Evolutionary conservation across 2,329 filamentous ascomycete genomes (phyloP).

Genomic region (Blumeria graminis): DNA sequence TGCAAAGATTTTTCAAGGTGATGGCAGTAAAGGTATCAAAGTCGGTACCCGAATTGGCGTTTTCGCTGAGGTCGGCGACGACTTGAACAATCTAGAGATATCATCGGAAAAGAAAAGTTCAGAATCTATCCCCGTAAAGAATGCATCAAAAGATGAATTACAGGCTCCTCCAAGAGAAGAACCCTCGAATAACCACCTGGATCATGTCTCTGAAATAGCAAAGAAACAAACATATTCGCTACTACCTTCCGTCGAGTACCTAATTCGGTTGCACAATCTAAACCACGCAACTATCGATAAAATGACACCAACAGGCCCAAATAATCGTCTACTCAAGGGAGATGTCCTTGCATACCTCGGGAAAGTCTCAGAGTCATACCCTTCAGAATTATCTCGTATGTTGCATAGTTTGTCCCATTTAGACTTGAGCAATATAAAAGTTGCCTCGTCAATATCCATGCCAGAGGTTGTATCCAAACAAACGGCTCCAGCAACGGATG

Average conservation of each 20-base stretch:
- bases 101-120: conserved; percentile 39
- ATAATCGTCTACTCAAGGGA: conserved; percentile 76
- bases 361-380: conserved; percentile 45
- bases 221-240: conserved; percentile 47
- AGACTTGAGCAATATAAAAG: conserved; percentile 87
- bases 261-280: conserved; percentile 59
- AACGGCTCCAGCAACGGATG: conserved; percentile 17
- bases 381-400: conserved; percentile 42
- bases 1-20: conserved; percentile 54
- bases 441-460: conserved; percentile 23
- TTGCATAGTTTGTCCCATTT: conserved; percentile 60
- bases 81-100: conserved; percentile 48
- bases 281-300: conserved; percentile 50
- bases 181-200: conserved; percentile 6
- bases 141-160: conserved; percentile 8
- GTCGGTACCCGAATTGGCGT: conserved; percentile 67
- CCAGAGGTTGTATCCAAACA: conserved; percentile 16
- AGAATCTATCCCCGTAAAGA: conserved; percentile 12
- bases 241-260: conserved; percentile 60
- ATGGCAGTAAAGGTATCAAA: conserved; percentile 52
- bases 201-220: conserved; percentile 20
- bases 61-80: conserved; percentile 59
- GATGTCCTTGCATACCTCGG: conserved; percentile 84
- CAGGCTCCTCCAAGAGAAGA: conserved; percentile 6
- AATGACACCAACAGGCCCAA: conserved; percentile 72